Evolutionary conservation across 2,329 filamentous ascomycete species (phyloP), one percentile per base, ranked within the genome.

Genomic region (Alternaria arborescens): DNA sequence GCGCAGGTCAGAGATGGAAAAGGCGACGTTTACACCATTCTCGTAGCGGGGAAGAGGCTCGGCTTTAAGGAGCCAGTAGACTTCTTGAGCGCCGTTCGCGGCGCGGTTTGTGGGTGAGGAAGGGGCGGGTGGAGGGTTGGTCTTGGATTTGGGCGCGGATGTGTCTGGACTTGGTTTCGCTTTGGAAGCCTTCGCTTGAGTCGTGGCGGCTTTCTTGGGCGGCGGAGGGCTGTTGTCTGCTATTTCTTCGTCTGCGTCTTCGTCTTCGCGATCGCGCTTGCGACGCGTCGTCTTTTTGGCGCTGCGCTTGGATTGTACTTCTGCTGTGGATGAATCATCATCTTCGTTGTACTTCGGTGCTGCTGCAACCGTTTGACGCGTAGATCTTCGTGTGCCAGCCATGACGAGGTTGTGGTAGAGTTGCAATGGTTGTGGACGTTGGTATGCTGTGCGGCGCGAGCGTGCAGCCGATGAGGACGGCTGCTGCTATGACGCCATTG

Each of bases 1-100:
- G 14, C 86, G 85, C 36, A 99, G 81, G 76, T 98, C 94, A 71
- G 98, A 93, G 71, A 99, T 97, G 1, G 93, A 96, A 80, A 98
- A 99, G 68, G 88, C 91, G 46, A 97, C 92, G 75, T 98, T 94
- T 52, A 91, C 83, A 1, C 93, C 94, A 55, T 93, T 94, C 76
- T 97, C 93, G 16, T 93, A 81, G 6, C 95, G 90, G 4, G 93
- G 88, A 70, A 97, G 91, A 0, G 95, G 94, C 80, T 99, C 83
- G 41, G 83, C 82, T 69, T 84, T 85, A 73, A 85, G 78, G 6
- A 84, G 78, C 82, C 83, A 85, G 69, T 77, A 83, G 12, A 71
- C 64, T 62, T 76, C 62, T 64, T 78, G 75, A 4, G 64, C 34
- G 48, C 72, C 72, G 32, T 64, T 52, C 6, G 66, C 58, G 36